Conservation (phyloP, 768 basidiomycete genomes). For the Leccinum arenicola region DNA sequence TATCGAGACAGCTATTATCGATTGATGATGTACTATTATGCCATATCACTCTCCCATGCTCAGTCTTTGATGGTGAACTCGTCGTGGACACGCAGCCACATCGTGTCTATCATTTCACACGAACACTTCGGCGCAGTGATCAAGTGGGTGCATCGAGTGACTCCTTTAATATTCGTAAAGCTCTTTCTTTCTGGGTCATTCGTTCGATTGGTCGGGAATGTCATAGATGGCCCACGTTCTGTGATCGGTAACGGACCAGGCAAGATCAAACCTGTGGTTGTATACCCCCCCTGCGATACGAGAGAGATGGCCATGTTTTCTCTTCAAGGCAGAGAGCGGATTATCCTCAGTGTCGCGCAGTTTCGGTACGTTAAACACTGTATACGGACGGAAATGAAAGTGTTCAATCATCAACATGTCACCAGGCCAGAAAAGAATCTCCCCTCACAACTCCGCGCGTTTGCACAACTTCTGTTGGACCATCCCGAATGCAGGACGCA, state of each 20-base stretch:
- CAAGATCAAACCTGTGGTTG: slow-evolving; percentile 38
- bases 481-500: slow-evolving; percentile 54
- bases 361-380: slow-evolving; percentile 60
- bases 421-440: slow-evolving; percentile 96
- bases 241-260: neutral
- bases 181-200: slow-evolving; percentile 17
- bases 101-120: slow-evolving; percentile 67
- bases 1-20: slow-evolving; percentile 71
- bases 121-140: slow-evolving; percentile 45
- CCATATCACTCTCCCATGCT: slow-evolving; percentile 66
- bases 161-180: slow-evolving; percentile 41
- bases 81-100: slow-evolving; percentile 87
- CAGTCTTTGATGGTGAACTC: slow-evolving; percentile 92
- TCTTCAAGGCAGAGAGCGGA: slow-evolving; percentile 51
- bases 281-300: slow-evolving; percentile 94
- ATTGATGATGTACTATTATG: slow-evolving; percentile 81
- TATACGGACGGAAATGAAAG: neutral
- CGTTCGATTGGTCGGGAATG: neutral
- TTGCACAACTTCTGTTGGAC: slow-evolving; percentile 52
- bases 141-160: slow-evolving; percentile 40
- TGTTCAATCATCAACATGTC: neutral
- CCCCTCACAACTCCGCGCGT: slow-evolving; percentile 68
- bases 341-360: slow-evolving; percentile 87
- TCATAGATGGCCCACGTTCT: slow-evolving; percentile 1
- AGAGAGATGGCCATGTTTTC: slow-evolving; percentile 59